These are phyloP conservation scores for Powellomyces hirtus DNA, from an alignment of 192 early-diverging fungal genomes.

Conservation along the genomic window DNA sequence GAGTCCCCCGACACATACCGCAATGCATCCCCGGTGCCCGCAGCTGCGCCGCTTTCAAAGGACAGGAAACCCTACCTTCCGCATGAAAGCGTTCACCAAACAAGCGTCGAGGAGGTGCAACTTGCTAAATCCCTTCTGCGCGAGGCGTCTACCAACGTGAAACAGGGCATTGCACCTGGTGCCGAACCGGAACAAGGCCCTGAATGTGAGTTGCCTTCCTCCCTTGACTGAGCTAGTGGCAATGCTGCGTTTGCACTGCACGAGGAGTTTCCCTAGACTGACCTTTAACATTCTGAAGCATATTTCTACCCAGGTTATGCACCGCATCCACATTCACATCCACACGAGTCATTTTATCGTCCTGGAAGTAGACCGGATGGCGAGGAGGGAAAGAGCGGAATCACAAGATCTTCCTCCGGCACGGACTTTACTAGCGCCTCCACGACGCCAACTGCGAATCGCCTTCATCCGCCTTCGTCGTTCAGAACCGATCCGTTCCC, in stretches of 20 bases:
- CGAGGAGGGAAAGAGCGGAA: not conserved
- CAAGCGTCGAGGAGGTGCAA: not conserved
- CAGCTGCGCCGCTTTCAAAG: not conserved
- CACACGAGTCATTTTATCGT: not conserved
- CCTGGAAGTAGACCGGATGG: not conserved
- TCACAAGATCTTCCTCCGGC: not conserved
- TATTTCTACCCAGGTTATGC: not conserved
- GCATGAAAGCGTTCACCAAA: not conserved
- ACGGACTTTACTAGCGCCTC: slow-evolving; percentile 2
- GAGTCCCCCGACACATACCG: not conserved
- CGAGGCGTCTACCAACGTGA: not conserved
- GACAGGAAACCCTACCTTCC: not conserved
- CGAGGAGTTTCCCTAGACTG: not conserved
- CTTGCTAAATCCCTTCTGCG: not conserved
- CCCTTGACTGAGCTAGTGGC: not conserved
- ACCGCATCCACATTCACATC: not conserved
- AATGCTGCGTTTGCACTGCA: not conserved
- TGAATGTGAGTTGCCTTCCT: not conserved
- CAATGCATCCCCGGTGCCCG: not conserved
- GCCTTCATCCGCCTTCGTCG: not conserved
- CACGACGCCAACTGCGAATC: slow-evolving; percentile 1
- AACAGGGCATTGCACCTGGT: not conserved
- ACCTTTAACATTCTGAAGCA: not conserved
- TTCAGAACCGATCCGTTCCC: not conserved
- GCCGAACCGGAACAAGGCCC: not conserved